These are phyloP conservation scores for Marvania coccoides DNA, from an alignment of 139 green algal species.

Conservation along the genomic window DNA sequence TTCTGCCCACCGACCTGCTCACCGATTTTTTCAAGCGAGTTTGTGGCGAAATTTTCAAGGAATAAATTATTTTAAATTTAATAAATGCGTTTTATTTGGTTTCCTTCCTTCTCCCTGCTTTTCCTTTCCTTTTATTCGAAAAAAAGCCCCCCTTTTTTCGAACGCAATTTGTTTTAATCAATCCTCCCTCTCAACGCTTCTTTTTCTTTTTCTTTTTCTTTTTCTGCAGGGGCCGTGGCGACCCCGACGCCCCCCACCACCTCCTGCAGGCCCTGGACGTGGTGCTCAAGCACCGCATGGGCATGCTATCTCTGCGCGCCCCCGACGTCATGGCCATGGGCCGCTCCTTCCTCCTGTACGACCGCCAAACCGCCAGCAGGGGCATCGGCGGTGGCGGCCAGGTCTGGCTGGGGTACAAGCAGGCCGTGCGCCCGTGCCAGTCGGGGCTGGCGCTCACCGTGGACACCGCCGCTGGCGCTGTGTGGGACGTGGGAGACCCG, in stretches of 20 bases:
- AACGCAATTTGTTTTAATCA: too few relatives aligned
- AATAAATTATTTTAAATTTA: too few relatives aligned
- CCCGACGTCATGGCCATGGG: constrained; percentile 8
- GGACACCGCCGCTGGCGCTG: constrained; percentile 44
- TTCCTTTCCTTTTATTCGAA: too few relatives aligned
- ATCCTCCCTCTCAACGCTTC: too few relatives aligned
- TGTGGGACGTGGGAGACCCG: constrained; percentile 26
- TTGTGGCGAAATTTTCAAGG: too few relatives aligned
- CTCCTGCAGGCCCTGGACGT: constrained; percentile 41
- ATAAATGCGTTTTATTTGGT: too few relatives aligned
- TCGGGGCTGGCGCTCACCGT: constrained; percentile 48
- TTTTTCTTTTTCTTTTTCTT: not conserved
- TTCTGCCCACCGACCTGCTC: constrained; percentile 10
- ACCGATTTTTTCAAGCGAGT: not conserved
- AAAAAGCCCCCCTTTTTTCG: too few relatives aligned
- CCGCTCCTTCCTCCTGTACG: constrained; percentile 38
- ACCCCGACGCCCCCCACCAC: constrained; percentile 17
- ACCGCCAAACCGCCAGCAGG: not conserved
- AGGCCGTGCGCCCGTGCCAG: constrained; percentile 32
- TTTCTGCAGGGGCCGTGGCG: too few relatives aligned
- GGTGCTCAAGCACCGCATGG: constrained; percentile 34
- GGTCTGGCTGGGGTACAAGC: constrained; percentile 53
- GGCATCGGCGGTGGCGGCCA: constrained; percentile 33
- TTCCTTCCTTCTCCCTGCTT: too few relatives aligned
- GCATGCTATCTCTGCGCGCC: constrained; percentile 5